A percentile compares a stretch with the other conserved stretches of the same genome.
Conservation (phyloP, 73 alveolate species). For the Tetrahymena borealis region DNA sequence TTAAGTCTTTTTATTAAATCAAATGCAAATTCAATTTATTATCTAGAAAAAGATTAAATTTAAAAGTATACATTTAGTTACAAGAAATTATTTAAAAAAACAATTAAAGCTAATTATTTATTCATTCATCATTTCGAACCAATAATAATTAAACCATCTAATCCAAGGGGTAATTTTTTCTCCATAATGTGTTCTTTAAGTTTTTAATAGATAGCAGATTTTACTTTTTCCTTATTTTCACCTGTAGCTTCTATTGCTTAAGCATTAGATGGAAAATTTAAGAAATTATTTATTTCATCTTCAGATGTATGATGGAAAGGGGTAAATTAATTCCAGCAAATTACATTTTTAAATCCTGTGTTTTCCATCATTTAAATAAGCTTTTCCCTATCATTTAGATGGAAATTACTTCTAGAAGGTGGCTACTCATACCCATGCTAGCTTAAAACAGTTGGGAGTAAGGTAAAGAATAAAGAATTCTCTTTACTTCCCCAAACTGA, state of each 20-base stretch:
- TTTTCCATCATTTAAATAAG: background rate
- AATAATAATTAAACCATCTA: background rate
- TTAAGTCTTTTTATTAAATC: too few species aligned
- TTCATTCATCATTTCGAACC: background rate
- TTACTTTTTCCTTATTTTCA: background rate
- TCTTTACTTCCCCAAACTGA: slow-evolving; percentile 5
- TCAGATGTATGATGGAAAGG: background rate
- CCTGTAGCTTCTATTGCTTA: background rate
- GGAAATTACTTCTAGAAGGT: background rate
- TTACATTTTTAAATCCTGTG: slow-evolving; percentile 14
- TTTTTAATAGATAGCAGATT: background rate
- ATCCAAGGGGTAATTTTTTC: background rate
- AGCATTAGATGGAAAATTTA: background rate
- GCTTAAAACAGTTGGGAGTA: background rate
- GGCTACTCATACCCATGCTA: background rate
- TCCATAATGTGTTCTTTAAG: background rate
- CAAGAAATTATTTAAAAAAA: background rate
- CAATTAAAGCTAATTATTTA: background rate
- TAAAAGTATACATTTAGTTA: too few species aligned
- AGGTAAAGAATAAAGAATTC: background rate
- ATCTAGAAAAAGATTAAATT: too few species aligned
- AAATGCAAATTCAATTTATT: too few species aligned
- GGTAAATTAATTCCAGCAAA: background rate
- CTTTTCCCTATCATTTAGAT: background rate
- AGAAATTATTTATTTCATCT: background rate